Evolutionary conservation across 176 grass and related monocot genomes (phyloP).

Genomic region (Oryza officinalis): DNA sequence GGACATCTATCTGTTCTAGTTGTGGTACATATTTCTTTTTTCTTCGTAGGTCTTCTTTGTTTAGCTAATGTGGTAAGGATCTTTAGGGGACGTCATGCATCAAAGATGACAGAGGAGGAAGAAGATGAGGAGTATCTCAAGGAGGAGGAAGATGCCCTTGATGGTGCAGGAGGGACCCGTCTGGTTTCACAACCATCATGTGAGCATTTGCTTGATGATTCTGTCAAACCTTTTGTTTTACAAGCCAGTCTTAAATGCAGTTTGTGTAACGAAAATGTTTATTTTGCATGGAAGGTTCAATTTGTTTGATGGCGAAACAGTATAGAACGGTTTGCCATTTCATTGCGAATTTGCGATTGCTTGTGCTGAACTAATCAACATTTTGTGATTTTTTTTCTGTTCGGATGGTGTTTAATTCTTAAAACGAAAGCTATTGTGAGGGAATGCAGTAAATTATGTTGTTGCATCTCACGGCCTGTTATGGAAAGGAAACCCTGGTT

Average conservation of each 20-base stretch:
- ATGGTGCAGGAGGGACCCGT: constrained; percentile 65
- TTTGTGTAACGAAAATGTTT: constrained; percentile 15
- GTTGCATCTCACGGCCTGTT: not conserved
- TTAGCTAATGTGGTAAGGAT: constrained; percentile 32
- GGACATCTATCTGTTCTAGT: not conserved
- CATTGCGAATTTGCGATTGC: not conserved
- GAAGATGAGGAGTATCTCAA: constrained; percentile 82
- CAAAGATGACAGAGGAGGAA: constrained; percentile 79
- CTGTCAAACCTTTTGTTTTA: constrained; percentile 24
- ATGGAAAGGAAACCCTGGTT: not conserved
- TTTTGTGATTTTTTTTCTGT: not conserved
- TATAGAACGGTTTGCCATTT: not conserved
- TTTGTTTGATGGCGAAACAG: constrained; percentile 4
- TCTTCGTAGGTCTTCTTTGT: constrained; percentile 5
- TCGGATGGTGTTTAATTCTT: not conserved
- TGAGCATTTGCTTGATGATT: constrained; percentile 38
- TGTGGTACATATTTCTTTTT: constrained; percentile 13
- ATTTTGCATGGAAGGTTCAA: not conserved
- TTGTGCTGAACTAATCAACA: not conserved
- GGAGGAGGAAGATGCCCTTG: constrained; percentile 74
- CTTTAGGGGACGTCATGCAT: constrained; percentile 73
- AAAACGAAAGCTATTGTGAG: not conserved
- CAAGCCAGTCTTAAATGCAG: not conserved
- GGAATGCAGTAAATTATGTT: not conserved
- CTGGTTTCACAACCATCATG: constrained; percentile 74